A percentile compares a stretch with the other conserved stretches of the same genome.
Evolutionary conservation across 768 basidiomycete genomes (phyloP).

Genomic region (Agrocybe praecox): DNA sequence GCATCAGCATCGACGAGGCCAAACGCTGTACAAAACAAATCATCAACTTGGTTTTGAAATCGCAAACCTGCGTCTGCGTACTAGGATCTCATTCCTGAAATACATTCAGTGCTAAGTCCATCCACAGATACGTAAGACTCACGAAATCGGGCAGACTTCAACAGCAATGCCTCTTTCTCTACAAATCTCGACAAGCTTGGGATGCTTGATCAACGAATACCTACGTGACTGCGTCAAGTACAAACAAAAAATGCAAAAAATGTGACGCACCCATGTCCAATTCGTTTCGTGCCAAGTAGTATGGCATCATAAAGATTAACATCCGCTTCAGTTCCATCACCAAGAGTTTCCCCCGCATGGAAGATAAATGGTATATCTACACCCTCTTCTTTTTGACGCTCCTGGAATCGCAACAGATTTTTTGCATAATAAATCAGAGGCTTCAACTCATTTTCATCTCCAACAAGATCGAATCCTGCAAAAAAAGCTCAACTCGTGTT

Average conservation of each 20-base stretch:
- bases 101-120: not conserved
- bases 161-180: slow-evolving; percentile 62
- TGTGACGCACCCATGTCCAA: slow-evolving; percentile 72
- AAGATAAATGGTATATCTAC: slow-evolving; percentile 77
- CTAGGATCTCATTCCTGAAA: slow-evolving; percentile 72
- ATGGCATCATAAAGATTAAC: slow-evolving; percentile 80
- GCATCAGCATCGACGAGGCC: slow-evolving; percentile 80
- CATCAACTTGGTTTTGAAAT: not conserved
- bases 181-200: slow-evolving; percentile 69
- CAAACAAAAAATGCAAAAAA: not conserved
- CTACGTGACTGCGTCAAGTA: slow-evolving; percentile 33
- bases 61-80: slow-evolving; percentile 24
- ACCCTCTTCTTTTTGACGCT: slow-evolving; percentile 55
- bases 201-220: slow-evolving; percentile 79
- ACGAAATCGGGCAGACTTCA: slow-evolving; percentile 86
- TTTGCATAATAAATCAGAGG: slow-evolving; percentile 67
- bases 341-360: slow-evolving; percentile 81
- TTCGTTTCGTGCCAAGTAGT: slow-evolving; percentile 75
- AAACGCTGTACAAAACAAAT: slow-evolving; percentile 48
- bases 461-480: slow-evolving; percentile 81
- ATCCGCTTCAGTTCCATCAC: slow-evolving; percentile 73
- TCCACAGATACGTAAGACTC: slow-evolving; percentile 28
- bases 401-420: slow-evolving; percentile 59
- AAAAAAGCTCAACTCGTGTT: not conserved
- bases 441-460: slow-evolving; percentile 62